A percentile compares a stretch with the other conserved stretches of the same genome.
Evolutionary conservation across 257 asterid genomes (phyloP).

Genomic region (Jacaranda mimosifolia): DNA sequence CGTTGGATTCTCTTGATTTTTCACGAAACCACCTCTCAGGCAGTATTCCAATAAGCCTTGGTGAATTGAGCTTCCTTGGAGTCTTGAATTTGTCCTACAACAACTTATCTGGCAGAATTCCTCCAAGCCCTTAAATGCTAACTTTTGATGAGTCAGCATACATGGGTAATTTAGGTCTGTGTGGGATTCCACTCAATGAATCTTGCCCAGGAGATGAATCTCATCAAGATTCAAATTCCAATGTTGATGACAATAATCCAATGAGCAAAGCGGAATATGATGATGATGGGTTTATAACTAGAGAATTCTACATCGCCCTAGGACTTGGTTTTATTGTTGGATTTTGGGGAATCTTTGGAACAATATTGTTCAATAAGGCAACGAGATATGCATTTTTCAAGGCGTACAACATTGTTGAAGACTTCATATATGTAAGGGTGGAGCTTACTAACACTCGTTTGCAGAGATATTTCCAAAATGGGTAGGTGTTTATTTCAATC

Average conservation of each 20-base stretch:
- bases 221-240: background rate
- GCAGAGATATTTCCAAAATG: background rate
- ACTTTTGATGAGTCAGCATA: slow-evolving; percentile 18
- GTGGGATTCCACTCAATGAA: slow-evolving; percentile 36
- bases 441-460: too few relatives aligned
- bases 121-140: slow-evolving; percentile 3
- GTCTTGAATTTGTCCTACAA: slow-evolving; percentile 33
- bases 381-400: background rate
- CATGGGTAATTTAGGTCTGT: slow-evolving; percentile 20
- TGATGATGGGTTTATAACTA: slow-evolving; percentile 22
- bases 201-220: slow-evolving; percentile 27
- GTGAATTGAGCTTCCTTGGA: slow-evolving; percentile 5
- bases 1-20: slow-evolving; percentile 29
- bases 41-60: slow-evolving; percentile 21
- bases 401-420: background rate
- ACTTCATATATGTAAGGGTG: too few relatives aligned
- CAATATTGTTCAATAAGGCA: background rate
- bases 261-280: background rate
- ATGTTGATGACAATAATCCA: too few relatives aligned
- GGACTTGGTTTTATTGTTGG: slow-evolving; percentile 29
- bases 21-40: slow-evolving; percentile 24
- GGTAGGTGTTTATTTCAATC: background rate
- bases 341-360: slow-evolving; percentile 32
- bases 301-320: slow-evolving; percentile 16
- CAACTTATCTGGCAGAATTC: slow-evolving; percentile 43